Conservation (phyloP, 257 asterid species). For the Nicotiana sylvestris region DNA sequence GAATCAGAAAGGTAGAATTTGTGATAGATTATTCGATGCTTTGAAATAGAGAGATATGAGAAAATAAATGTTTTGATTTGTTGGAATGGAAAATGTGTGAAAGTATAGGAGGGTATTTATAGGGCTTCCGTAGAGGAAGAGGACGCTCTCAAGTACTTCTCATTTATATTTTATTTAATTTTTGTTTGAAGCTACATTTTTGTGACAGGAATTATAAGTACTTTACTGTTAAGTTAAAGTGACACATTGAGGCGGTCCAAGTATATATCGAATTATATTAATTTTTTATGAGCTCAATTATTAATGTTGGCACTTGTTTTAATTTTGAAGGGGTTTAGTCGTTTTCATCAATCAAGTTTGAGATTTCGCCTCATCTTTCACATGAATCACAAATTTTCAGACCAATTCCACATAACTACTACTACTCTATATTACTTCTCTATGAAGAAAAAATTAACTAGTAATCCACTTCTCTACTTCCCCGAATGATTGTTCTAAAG, state of each 20-base stretch:
- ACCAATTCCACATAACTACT: neutral
- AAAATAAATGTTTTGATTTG: conserved; percentile 12
- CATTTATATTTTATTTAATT: neutral
- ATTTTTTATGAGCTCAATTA: conserved; percentile 27
- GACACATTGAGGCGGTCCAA: conserved; percentile 27
- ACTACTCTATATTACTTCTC: neutral
- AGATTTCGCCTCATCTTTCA: neutral
- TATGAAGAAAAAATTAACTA: neutral
- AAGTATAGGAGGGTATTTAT: neutral
- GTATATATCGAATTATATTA: conserved; percentile 16
- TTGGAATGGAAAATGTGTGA: neutral
- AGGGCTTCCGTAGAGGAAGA: conserved; percentile 8
- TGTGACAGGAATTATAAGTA: conserved; percentile 15
- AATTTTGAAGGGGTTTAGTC: conserved; percentile 1
- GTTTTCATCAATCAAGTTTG: neutral
- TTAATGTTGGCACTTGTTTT: conserved; percentile 1
- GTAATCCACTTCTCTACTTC: too few relatives aligned
- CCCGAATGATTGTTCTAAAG: neutral
- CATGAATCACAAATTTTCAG: neutral
- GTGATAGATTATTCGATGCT: conserved; percentile 1
- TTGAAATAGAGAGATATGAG: conserved; percentile 6
- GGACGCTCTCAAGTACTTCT: conserved; percentile 15
- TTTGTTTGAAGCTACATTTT: too few relatives aligned
- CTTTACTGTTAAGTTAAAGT: conserved; percentile 30
- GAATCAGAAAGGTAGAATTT: neutral